Evolutionary conservation across 768 basidiomycete species (phyloP), one percentile per base, ranked within the genome.

Genomic region (Coprinopsis marcescibilis): DNA sequence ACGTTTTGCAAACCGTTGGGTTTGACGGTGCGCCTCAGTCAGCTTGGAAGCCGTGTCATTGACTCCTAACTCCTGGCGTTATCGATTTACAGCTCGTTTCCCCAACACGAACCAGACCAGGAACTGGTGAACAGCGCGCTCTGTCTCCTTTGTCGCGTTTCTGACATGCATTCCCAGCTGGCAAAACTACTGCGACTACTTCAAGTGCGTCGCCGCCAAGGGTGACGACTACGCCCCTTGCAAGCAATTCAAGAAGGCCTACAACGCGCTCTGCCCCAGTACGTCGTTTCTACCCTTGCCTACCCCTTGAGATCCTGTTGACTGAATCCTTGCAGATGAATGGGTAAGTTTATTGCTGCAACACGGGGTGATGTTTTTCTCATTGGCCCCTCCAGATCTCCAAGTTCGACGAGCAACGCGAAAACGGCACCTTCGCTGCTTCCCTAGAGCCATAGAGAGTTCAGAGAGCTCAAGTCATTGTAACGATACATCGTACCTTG

Each of bases 121-220:
- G 65, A 93, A 97, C 73, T 99, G 96, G 95, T 93, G 55, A 51
- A 76, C 20, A 23, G 15, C 19, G 2, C n/a, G 32, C 21, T n/a
- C 6, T 15, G 17, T 38, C 24, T 40, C 4, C 12, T 36, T 11
- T 42, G 19, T 30, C 15, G 20, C 41, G 37, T 36, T 39, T 46
- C 50, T 46, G 11, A 24, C 24, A 27, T 34, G 15, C 29, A n/a
- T n/a, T 55, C 11, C 14, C 4, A 89, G 87, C 70, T 88, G 81
- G 80, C 91, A 95, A 72, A 93, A 95, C 74, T 98, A 94, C 67
- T 86, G 88, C 51, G 96, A 99, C 70, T 97, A 96, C 77, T 92
- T 94, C 83, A 95, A 95, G 68, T 99, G 96, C 67, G 70, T 97
- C 57, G 68, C 87, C 57, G 94, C 94, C 57, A 98, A 96, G 72